Conservation (phyloP, 2,329 filamentous ascomycete genomes). For the Fusarium euwallaceae region DNA sequence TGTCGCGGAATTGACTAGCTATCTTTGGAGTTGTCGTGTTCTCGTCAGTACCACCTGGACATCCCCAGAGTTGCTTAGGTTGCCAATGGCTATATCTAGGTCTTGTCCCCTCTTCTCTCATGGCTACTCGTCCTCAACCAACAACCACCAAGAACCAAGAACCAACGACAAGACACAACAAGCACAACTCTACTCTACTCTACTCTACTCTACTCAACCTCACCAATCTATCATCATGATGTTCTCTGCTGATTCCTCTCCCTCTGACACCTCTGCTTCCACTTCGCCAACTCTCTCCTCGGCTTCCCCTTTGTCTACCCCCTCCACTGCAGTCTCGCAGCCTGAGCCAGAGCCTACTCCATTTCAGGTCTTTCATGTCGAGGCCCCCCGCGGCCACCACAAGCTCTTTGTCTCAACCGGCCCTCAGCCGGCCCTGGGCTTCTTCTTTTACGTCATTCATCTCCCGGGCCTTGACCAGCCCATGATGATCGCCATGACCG, state of each 20-base stretch:
- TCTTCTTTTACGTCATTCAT: constrained; percentile 24
- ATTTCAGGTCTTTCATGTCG: constrained; percentile 37
- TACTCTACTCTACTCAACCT: background rate
- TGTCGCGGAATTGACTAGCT: background rate
- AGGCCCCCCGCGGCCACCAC: constrained; percentile 28
- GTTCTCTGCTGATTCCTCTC: background rate
- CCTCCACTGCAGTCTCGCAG: background rate
- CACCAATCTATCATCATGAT: constrained; percentile 8
- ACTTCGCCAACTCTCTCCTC: constrained; percentile 2
- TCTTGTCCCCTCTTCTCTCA: background rate
- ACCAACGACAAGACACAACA: background rate
- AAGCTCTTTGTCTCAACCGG: constrained; percentile 38
- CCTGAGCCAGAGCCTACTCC: constrained; percentile 2
- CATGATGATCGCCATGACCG: constrained; percentile 17
- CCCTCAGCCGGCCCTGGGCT: constrained; percentile 16
- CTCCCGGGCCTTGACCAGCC: background rate
- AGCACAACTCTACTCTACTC: background rate
- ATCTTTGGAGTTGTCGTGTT: constrained; percentile 12
- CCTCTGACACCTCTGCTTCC: background rate
- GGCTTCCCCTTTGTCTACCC: constrained; percentile 5
- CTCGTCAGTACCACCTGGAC: background rate
- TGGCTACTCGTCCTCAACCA: background rate
- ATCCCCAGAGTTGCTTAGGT: background rate
- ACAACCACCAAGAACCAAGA: background rate
- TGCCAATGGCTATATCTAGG: constrained; percentile 17